phyloP scores from a whole-genome alignment of 495 filamentous ascomycete species.

The Aspergillus hancockii region DNA sequence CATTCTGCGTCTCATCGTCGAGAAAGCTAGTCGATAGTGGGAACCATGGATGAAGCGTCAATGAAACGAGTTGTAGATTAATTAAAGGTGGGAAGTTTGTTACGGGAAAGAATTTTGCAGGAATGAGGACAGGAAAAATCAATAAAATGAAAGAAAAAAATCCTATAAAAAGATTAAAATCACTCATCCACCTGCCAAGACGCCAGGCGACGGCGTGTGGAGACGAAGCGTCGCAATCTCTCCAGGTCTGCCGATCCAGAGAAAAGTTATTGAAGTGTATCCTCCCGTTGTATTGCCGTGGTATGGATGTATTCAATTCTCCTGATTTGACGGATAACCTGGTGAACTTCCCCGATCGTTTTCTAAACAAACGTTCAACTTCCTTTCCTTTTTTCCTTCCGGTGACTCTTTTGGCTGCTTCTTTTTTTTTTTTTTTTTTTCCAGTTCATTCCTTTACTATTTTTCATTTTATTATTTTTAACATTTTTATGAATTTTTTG shows the following conservation, averaged over 20 bases:
- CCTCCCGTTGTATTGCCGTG: no score
- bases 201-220: conserved; percentile 6
- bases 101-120: background rate
- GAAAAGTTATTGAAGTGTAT: background rate
- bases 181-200: background rate
- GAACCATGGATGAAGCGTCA: background rate
- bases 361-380: background rate
- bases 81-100: background rate
- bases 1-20: background rate
- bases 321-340: conserved; percentile 4
- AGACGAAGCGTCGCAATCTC: conserved; percentile 20
- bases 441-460: background rate
- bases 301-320: conserved; percentile 4
- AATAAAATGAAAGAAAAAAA: background rate
- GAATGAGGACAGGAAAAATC: background rate
- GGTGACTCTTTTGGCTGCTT: background rate
- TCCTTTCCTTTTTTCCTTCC: conserved; percentile 11
- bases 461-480: background rate
- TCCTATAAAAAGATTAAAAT: background rate
- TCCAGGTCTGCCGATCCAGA: conserved; percentile 3
- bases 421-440: background rate
- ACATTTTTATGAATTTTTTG: background rate
- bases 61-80: background rate
- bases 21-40: background rate
- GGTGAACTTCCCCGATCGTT: background rate